phyloP scores from a whole-genome alignment of 139 green algal genomes.

The Pseudopediastrum boryanum region DNA sequence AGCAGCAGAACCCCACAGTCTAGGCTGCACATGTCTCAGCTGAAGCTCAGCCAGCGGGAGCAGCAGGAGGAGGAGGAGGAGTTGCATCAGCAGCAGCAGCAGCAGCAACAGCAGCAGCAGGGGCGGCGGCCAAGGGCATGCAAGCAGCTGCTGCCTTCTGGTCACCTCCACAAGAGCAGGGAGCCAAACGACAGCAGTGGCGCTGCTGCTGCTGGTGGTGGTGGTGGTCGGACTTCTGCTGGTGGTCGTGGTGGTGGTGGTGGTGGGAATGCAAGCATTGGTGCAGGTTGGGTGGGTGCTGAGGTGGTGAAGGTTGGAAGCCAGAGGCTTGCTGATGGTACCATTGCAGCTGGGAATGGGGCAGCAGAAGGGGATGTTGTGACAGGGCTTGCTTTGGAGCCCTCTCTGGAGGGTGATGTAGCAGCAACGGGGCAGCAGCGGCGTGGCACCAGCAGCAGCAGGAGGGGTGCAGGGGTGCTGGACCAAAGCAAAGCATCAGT shows the following conservation, averaged over 20 bases:
- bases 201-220: background rate
- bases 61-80: background rate
- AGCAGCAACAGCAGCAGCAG: conserved; percentile 13
- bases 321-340: too few relatives aligned
- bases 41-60: background rate
- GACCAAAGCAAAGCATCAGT: too few relatives aligned
- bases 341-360: too few relatives aligned
- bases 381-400: too few relatives aligned
- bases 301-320: too few relatives aligned
- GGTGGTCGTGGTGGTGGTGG: background rate
- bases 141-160: background rate
- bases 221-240: background rate
- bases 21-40: background rate
- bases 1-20: background rate
- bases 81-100: conserved; percentile 11
- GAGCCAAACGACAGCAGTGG: background rate
- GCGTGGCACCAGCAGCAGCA: too few relatives aligned
- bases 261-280: background rate
- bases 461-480: too few relatives aligned
- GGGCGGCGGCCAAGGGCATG: too few relatives aligned
- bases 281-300: background rate
- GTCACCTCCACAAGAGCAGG: background rate
- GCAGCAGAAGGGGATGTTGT: too few relatives aligned
- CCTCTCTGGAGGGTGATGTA: too few relatives aligned
- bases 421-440: too few relatives aligned